Evolutionary conservation across 768 basidiomycete species (phyloP), one percentile per base, ranked within the genome.

Genomic region (Leccinum subgranulosum): DNA sequence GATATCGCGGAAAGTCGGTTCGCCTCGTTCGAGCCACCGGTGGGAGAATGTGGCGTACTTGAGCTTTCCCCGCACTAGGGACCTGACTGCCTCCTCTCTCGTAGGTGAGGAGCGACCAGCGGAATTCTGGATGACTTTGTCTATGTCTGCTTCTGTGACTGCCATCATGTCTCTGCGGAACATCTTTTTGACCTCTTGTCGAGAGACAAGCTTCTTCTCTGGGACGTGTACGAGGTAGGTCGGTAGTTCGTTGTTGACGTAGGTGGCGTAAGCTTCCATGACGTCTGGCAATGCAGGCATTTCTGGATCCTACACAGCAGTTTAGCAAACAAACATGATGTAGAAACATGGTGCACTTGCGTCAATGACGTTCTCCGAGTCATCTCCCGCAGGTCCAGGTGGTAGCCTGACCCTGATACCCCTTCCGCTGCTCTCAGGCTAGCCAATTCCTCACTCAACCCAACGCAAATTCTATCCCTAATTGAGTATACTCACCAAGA

Each of bases 11-110:
- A 69, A 73, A 1, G 57, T 63, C 1, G 71, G 69, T 46, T 70
- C 69, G 31, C 69, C 69, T 21, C 60, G 61, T 31, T 71, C 69
- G 45, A 73, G 57, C 69, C 69, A 70, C 14, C 69, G 43, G 48
- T 70, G 69, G 12, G 69, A 70, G 60, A 70, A 63, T 0, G 60
- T 69, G 41, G 69, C 69, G 21, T 69, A 70, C 47, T 69, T 66
- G 56, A 70, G 54, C 49, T 60, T 72, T 28, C 54, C 51, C 51
- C 43, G 59, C 2, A 70, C 54, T 27, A 72, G 45, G 11, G 66
- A 62, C 41, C 47, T 61, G 29, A 70, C 53, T 1, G 66, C 62
- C 52, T 72, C 71, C 28, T 71, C 64, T 53, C 69, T 64, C 12
- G 69, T 70, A 15, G 66, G 70, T 2, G 53, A 56, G 3, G 69